Base-by-base conservation (phyloP, 2,329 filamentous ascomycete genomes). In the Nemania sp. region DNA sequence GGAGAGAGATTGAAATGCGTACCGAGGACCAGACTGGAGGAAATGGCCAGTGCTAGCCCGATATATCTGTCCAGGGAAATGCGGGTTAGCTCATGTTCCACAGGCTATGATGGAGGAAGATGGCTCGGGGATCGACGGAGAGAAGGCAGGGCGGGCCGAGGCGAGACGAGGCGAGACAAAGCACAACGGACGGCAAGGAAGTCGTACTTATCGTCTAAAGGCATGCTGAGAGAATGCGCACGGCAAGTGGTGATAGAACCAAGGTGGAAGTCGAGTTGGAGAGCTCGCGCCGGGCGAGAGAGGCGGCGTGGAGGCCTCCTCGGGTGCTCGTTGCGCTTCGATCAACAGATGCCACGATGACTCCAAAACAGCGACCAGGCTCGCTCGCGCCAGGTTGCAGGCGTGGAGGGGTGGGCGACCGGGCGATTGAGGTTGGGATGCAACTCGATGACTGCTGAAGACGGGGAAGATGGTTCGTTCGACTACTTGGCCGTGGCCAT, bases 11-110 rank as follows among this genome's bases (percentile, higher is more conserved):
- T 61, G 17, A 39, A 45, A 45, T 29, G 75, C 82, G 70, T 83
- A 90, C 89, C 90, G 78, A 92, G 92, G 66, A 88, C 89, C 73
- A 91, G 79, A 69, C 89, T 90, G 39, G 88, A 90, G 63, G 83
- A 82, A 74, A 92, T 87, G 81, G 90, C 90, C 76, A 92, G 78
- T 62, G 85, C 86, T 78, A 92, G 80, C 73, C 90, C 90, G 71
- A 92, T 86, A 73, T 92, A 92, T 81, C 90, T 91, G 72, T 64
- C 65, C 21, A 52, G 61, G 35, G 57, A 55, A 45, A 65, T 58
- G 29, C n/a, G 57, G 60, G 71, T 78, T 67, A 79, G 76, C 69
- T 62, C 12, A 17, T 47, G 13, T 37, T 17, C n/a, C 10, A 34
- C 35, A 35, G 15, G 39, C 6, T 5, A 13, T 37, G 15, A 47